phyloP scores from a whole-genome alignment of 208 protist genomes.

The Crithidia brevicula region DNA sequence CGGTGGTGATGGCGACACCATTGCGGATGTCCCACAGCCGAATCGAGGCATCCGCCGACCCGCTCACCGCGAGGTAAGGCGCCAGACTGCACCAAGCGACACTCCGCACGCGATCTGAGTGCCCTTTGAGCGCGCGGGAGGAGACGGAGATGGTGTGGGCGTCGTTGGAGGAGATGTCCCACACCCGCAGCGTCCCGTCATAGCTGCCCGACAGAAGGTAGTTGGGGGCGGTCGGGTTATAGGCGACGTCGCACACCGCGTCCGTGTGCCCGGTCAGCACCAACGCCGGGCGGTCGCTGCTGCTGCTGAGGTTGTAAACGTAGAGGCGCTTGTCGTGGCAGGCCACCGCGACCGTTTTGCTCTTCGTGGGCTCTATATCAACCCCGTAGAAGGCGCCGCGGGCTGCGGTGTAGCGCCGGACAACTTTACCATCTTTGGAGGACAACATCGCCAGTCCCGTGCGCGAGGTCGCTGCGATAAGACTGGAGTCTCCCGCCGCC shows the following conservation, averaged over 20 bases:
- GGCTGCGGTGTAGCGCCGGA: slow-evolving; percentile 64
- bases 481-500: slow-evolving; percentile 46
- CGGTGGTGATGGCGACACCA: slow-evolving; percentile 55
- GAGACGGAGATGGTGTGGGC: slow-evolving; percentile 72
- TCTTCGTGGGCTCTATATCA: slow-evolving; percentile 71
- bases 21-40: slow-evolving; percentile 91
- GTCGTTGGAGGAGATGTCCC: slow-evolving; percentile 77
- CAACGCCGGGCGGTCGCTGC: slow-evolving; percentile 45
- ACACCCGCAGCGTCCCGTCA: slow-evolving; percentile 91
- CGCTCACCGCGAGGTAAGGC: slow-evolving; percentile 85
- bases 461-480: slow-evolving; percentile 61
- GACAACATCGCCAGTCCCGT: slow-evolving; percentile 64
- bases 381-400: slow-evolving; percentile 55
- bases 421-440: slow-evolving; percentile 74
- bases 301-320: slow-evolving; percentile 77
- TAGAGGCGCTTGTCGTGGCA: slow-evolving; percentile 84
- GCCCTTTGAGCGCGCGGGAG: slow-evolving; percentile 75
- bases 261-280: slow-evolving; percentile 81
- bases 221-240: slow-evolving; percentile 68
- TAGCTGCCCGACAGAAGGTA: slow-evolving; percentile 86
- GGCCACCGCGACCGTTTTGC: slow-evolving; percentile 76
- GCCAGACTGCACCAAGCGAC: slow-evolving; percentile 86
- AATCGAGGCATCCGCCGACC: slow-evolving; percentile 81
- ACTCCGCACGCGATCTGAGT: slow-evolving; percentile 70
- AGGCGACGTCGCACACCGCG: slow-evolving; percentile 77